Conservation (phyloP, 306 rosid species). For the Medicago truncatula region DNA sequence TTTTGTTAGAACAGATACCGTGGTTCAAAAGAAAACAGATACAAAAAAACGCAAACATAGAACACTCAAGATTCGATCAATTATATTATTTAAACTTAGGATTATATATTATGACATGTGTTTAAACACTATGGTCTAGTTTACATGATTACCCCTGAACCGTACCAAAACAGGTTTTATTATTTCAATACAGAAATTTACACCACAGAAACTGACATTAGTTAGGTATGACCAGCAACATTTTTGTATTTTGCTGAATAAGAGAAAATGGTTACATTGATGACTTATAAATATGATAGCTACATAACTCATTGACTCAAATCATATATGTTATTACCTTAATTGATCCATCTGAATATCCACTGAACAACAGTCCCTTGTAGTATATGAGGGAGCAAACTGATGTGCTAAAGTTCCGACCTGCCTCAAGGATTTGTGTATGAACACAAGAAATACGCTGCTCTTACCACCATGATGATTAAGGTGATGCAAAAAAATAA, state of each 20-base stretch:
- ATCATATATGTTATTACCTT: slow-evolving; percentile 52
- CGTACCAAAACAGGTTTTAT: no score
- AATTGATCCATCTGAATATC: slow-evolving; percentile 81
- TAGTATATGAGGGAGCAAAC: slow-evolving; percentile 78
- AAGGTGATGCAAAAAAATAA: slow-evolving; percentile 39
- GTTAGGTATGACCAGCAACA: no score
- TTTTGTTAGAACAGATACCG: not conserved
- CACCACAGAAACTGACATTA: no score
- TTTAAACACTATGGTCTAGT: no score
- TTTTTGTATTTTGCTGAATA: no score
- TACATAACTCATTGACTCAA: not conserved
- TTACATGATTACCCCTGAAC: no score
- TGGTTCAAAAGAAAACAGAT: not conserved
- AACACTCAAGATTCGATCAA: not conserved
- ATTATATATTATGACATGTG: no score
- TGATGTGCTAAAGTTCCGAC: slow-evolving; percentile 56
- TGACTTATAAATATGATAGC: not conserved
- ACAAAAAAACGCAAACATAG: not conserved
- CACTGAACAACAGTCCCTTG: slow-evolving; percentile 77
- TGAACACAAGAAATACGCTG: slow-evolving; percentile 92
- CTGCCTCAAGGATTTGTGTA: slow-evolving; percentile 78
- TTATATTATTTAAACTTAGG: not conserved
- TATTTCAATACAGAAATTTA: no score
- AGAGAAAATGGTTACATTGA: no score
- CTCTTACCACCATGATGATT: slow-evolving; percentile 53